Base-by-base conservation (phyloP, 2,329 filamentous ascomycete genomes). In the Tolypocladium amazonense region DNA sequence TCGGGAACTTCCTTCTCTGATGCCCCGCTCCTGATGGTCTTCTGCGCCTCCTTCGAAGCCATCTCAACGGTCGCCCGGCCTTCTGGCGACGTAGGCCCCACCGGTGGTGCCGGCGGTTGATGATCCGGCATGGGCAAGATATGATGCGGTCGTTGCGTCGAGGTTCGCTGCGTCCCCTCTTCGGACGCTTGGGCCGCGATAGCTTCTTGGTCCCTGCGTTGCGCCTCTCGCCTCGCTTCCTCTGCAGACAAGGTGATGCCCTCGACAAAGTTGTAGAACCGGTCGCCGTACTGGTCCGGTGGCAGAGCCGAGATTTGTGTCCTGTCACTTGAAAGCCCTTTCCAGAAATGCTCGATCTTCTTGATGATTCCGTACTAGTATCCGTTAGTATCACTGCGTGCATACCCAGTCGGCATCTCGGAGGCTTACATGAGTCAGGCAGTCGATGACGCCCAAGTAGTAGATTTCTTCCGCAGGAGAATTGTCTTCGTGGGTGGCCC, bases 361-460 rank as follows among this genome's bases (percentile, higher is more conserved):
- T 99, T 99, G 74, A 96, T 84, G 64, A 92, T 86, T 65, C 92
- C 92, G 73, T 97, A 99, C 90, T 96, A 67, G 33, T 38, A 14
- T 25, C n/a, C 59, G 57, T 60, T 58, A 64, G 58, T 56, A 60
- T 76, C 68, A 73, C 69, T 61, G 59, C 25, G 20, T 6, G 45
- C 45, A 69, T 62, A 59, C 33, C 38, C 52, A 39, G 38, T 37
- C 15, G 23, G 20, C 12, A 6, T 47, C 3, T 47, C 2, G 9
- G 23, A 4, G 58, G 84, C 90, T 85, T 82, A 96, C 92, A 73
- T 97, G 91, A 67, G 94, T 99, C 68, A 99, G 79, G 73, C 94
- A 99, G 75, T 99, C 94, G 73, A 99, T 99, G 67, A 99, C 95
- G 41, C 94, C 95, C 9, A 99, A 84, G 71, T 99, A 99, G 75